Percentiles rank a stretch among this genome's conserved stretches.
These are phyloP conservation scores for Solanum rostratum DNA, from an alignment of 257 asterid species.

Conservation along the genomic window DNA sequence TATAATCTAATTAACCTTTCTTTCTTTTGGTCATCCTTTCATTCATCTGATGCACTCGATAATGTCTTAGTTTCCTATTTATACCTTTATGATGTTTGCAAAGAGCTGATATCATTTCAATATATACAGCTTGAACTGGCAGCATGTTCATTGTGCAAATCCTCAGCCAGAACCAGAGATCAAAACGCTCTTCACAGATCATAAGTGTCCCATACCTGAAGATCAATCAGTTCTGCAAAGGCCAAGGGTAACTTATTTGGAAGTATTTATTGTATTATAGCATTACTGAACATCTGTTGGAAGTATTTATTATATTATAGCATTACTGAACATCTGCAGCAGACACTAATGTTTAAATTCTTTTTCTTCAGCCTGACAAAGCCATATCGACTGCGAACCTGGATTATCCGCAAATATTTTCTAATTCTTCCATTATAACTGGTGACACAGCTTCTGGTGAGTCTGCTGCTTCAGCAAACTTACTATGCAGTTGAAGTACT, in stretches of 20 bases:
- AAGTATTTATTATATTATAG: background rate
- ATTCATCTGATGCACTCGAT: background rate
- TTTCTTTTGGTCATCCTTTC: background rate
- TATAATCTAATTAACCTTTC: background rate
- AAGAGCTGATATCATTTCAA: slow-evolving; percentile 2
- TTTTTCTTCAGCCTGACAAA: slow-evolving; percentile 19
- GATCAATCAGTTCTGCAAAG: slow-evolving; percentile 17
- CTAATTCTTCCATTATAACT: slow-evolving; percentile 1
- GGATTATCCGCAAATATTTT: background rate
- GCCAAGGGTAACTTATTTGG: slow-evolving; percentile 19
- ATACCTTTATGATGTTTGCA: background rate
- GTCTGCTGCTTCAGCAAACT: slow-evolving; percentile 5
- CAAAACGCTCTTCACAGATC: slow-evolving; percentile 53
- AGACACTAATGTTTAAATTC: background rate
- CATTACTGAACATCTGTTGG: background rate
- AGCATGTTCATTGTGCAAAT: slow-evolving; percentile 48
- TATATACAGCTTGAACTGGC: slow-evolving; percentile 80
- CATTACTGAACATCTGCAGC: background rate
- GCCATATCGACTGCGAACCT: background rate
- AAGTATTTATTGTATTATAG: background rate
- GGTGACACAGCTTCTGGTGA: slow-evolving; percentile 14
- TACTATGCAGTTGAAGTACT: slow-evolving; percentile 11
- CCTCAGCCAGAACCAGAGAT: slow-evolving; percentile 60
- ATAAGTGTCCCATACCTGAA: slow-evolving; percentile 46
- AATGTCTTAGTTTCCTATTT: background rate